These are phyloP conservation scores for Pouteria campechiana DNA, from an alignment of 179 eudicot genomes.

Conservation along the genomic window DNA sequence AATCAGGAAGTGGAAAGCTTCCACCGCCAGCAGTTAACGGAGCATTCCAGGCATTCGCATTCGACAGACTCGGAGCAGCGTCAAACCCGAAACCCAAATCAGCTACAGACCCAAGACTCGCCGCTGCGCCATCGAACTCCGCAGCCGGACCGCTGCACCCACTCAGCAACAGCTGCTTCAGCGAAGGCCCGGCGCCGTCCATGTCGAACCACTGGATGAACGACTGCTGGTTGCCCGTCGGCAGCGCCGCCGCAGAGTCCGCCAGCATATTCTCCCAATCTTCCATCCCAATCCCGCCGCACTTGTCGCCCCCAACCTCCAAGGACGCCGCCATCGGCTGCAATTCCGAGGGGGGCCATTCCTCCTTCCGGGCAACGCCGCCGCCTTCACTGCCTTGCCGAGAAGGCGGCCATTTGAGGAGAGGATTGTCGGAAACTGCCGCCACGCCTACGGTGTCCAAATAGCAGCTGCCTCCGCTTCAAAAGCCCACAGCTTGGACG, in stretches of 20 bases:
- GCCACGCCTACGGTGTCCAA: conserved; percentile 36
- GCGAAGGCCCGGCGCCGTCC: conserved; percentile 54
- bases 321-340: conserved; percentile 16
- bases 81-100: conserved; percentile 40
- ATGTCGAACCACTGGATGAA: conserved; percentile 55
- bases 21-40: conserved; percentile 1
- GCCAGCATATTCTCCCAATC: conserved; percentile 63
- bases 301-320: conserved; percentile 8
- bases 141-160: conserved; percentile 5
- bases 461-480: not conserved
- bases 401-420: conserved; percentile 27
- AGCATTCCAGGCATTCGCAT: conserved; percentile 6
- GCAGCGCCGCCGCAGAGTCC: conserved; percentile 24
- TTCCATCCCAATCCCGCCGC: conserved; percentile 33
- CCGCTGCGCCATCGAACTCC: too few relatives aligned
- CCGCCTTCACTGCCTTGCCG: conserved; percentile 23
- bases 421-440: conserved; percentile 27
- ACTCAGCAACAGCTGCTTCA: conserved; percentile 47
- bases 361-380: conserved; percentile 28
- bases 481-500: conserved; percentile 7
- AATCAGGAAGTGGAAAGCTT: conserved; percentile 11
- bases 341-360: conserved; percentile 13
- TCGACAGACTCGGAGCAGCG: conserved; percentile 4
- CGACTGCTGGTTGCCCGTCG: conserved; percentile 42
- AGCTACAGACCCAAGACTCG: conserved; percentile 40